Evolutionary conservation across 805 yeast species (phyloP), one percentile per base, ranked within the genome.

Genomic region (Nakazawaea populi): DNA sequence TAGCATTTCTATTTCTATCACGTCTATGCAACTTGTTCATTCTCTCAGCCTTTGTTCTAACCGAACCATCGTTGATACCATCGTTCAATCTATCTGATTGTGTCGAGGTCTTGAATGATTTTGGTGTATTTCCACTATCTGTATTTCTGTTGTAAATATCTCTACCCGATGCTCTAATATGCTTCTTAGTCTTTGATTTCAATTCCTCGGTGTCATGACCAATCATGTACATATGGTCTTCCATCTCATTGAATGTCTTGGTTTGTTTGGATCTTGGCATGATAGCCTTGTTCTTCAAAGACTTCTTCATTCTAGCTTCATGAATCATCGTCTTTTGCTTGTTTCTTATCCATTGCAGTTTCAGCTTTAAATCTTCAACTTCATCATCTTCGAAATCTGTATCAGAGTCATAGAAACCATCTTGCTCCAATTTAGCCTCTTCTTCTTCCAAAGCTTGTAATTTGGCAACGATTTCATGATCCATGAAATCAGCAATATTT

Each of bases 401-500:
- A 63, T 91, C 97, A 35, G 95, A 85, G 60, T 89, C 95, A 69
- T 94, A 94, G 75, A 94, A 94, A 32, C 99, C 99, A 72, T 91
- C 96, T 46, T 78, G 71, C 71, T 92, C 96, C 61, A 94, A 80
- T 67, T 84, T 80, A 70, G 92, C 98, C 73, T 94, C 99, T 72
- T 94, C 99, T 56, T 87, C 97, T 73, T 94, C 99, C 57, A 94
- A 76, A 14, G 96, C 96, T 71, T 89, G 89, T 65, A 94, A 79
- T 73, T 94, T 94, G 58, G 89, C 86, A 46, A 90, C 87, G 65
- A 94, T 94, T 60, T 94, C 99, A 42, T 96, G 89, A 64, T 94
- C 99, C 68, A 94, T 78, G 85, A 87, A 94, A 71, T 94, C 99
- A 72, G 90, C 92, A 52, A 94, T 97, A 66, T 94, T 94, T 74